Evolutionary conservation across 768 basidiomycete species (phyloP).

Genomic region (Brasilioporus rufonigricans): DNA sequence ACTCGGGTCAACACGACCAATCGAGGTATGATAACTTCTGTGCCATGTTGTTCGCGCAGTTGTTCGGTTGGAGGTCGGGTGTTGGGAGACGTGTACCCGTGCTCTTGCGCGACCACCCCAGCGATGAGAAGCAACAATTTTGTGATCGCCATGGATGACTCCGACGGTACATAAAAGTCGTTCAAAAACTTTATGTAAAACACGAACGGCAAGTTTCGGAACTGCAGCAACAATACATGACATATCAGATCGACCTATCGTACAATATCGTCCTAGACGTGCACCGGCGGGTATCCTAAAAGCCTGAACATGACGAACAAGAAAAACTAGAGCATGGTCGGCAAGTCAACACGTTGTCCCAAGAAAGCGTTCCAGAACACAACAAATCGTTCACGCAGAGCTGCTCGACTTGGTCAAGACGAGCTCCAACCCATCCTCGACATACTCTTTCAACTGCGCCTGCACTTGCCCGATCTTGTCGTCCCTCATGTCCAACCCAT

Average conservation of each 20-base stretch:
- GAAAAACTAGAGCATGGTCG: too few relatives aligned
- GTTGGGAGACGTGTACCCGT: slow-evolving; percentile 16
- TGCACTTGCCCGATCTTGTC: slow-evolving; percentile 22
- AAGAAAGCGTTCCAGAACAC: too few relatives aligned
- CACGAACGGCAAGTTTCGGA: too few relatives aligned
- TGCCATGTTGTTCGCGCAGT: neutral
- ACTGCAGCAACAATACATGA: too few relatives aligned
- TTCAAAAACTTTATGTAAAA: too few relatives aligned
- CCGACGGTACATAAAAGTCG: too few relatives aligned
- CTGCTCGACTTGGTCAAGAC: slow-evolving; percentile 21
- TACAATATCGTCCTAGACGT: too few relatives aligned
- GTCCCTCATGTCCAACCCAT: slow-evolving; percentile 29
- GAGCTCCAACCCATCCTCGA: slow-evolving; percentile 26
- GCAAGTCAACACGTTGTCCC: too few relatives aligned
- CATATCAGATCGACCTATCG: too few relatives aligned
- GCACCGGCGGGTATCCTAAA: neutral
- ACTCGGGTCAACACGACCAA: neutral
- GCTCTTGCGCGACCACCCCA: neutral
- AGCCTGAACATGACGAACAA: neutral
- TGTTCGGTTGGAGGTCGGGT: neutral
- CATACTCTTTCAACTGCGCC: slow-evolving; percentile 10
- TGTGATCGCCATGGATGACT: neutral
- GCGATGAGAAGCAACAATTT: slow-evolving; percentile 10
- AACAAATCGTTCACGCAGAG: slow-evolving; percentile 6
- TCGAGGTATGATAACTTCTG: neutral